phyloP scores from a whole-genome alignment of 495 filamentous ascomycete species.

The Pyrenula aspistea region DNA sequence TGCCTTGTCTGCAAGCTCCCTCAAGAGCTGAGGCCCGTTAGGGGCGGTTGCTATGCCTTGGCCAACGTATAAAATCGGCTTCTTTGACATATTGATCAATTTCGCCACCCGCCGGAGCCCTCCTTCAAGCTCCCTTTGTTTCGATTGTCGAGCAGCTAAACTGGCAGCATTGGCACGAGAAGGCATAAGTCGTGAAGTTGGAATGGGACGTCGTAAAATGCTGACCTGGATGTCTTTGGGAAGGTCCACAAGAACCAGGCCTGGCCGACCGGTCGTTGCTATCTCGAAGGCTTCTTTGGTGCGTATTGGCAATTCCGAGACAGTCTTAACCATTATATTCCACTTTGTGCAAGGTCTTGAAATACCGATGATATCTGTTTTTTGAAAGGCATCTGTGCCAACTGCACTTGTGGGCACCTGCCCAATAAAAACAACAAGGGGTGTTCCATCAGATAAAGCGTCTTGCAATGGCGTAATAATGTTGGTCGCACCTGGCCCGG shows the following conservation, averaged over 20 bases:
- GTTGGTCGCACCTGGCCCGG: conserved; percentile 51
- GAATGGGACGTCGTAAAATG: conserved; percentile 39
- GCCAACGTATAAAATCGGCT: conserved; percentile 48
- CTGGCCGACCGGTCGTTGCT: conserved; percentile 45
- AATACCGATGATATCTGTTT: conserved; percentile 50
- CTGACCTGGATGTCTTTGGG: conserved; percentile 48
- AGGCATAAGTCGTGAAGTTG: conserved; percentile 38
- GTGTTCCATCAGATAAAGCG: conserved; percentile 48
- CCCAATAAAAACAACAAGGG: conserved; percentile 50
- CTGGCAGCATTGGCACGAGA: conserved; percentile 42
- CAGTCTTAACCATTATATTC: conserved; percentile 49
- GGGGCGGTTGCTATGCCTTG: conserved; percentile 40
- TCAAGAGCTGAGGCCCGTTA: conserved; percentile 38
- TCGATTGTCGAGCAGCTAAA: conserved; percentile 36
- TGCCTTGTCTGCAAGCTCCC: conserved; percentile 44
- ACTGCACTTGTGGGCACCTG: conserved; percentile 44
- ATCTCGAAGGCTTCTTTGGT: conserved; percentile 56
- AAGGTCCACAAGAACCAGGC: conserved; percentile 51
- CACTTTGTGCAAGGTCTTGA: conserved; percentile 53
- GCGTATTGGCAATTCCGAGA: conserved; percentile 42
- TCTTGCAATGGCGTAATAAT: conserved; percentile 52
- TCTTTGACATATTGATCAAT: conserved; percentile 48
- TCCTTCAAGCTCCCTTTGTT: conserved; percentile 29
- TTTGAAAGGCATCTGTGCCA: conserved; percentile 51
- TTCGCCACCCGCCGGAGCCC: conserved; percentile 38